phyloP scores from a whole-genome alignment of 73 alveolate species.

The Urostyla sp. region DNA sequence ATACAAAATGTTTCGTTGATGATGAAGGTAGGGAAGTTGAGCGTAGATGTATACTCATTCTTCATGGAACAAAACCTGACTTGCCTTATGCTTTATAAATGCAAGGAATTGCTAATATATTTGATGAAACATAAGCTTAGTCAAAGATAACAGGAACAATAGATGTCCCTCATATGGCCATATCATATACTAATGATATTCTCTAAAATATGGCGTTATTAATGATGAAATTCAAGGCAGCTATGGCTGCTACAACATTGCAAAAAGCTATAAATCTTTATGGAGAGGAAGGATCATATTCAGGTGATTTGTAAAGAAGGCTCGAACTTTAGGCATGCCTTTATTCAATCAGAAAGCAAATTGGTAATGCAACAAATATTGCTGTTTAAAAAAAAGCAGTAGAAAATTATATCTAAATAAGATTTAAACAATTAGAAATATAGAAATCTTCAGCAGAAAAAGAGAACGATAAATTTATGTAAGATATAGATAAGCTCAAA shows the following conservation, averaged over 20 bases:
- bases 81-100: too few relatives aligned
- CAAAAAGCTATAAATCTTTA: conserved; percentile 23
- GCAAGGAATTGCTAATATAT: too few relatives aligned
- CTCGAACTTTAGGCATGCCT: conserved; percentile 13
- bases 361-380: not conserved
- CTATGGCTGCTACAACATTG: not conserved
- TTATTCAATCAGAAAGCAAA: conserved; percentile 2
- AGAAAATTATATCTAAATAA: not conserved
- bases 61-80: too few relatives aligned
- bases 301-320: conserved; percentile 3
- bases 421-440: too few relatives aligned
- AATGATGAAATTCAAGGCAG: conserved; percentile 5
- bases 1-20: too few relatives aligned
- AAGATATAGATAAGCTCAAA: not conserved
- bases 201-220: conserved; percentile 1
- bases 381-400: conserved; percentile 6
- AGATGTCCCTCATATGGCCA: not conserved
- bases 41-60: too few relatives aligned
- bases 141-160: not conserved
- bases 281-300: conserved; percentile 7
- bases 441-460: not conserved
- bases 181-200: conserved; percentile 34
- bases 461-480: conserved; percentile 14
- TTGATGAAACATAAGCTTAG: too few relatives aligned
- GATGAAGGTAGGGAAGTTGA: too few relatives aligned